Base-by-base conservation (phyloP, 331 rosid species). In the Quercus lobata region DNA sequence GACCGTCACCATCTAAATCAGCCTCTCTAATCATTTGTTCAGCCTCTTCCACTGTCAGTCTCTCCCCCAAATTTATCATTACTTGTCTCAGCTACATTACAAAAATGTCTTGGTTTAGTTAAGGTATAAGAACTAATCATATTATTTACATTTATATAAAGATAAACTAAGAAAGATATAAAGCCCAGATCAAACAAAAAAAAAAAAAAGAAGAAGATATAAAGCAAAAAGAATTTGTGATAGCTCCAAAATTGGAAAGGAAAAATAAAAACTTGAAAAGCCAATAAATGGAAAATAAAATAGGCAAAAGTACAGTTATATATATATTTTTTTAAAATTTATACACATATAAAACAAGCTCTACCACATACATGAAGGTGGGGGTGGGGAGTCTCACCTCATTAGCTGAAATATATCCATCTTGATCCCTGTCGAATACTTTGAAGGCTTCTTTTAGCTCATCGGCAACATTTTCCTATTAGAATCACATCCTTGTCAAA, bases 1-100 rank as follows among this genome's bases (percentile, higher is more conserved):
- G 79, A 29, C 91, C 89, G 68, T 88, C 91, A 52, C 91, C 88
- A 34, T 88, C 91, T n/a, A 83, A 63, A 88, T 88, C 91, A n/a
- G 91, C 91, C 69, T 86, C 91, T 81, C 54, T 80, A 29, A 88
- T 79, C 91, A 88, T 88, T 46, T 88, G 88, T 27, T 81, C 86
- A 5, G 88, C 91, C 73, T 88, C 91, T 35, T 85, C 91, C 16
- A 83, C 83, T 6, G 78, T 86, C 78, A 88, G 54, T 74, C 82
- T 83, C 76, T 86, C 91, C 44, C 91, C 91, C 80, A 88, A 62
- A 16, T 85, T 88, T 7, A 86, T 83, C 89, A 88, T 83, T 8
- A 86, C 91, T 52, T 79, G 77, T 68, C 89, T 85, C 82, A 88
- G 30, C 91, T 88, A 21, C 81, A 52, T n/a, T 54, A 70, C 8